Percentiles rank a stretch among this genome's conserved stretches.
phyloP scores from a whole-genome alignment of 2,329 filamentous ascomycete genomes.

The Alternaria ethzedia region DNA sequence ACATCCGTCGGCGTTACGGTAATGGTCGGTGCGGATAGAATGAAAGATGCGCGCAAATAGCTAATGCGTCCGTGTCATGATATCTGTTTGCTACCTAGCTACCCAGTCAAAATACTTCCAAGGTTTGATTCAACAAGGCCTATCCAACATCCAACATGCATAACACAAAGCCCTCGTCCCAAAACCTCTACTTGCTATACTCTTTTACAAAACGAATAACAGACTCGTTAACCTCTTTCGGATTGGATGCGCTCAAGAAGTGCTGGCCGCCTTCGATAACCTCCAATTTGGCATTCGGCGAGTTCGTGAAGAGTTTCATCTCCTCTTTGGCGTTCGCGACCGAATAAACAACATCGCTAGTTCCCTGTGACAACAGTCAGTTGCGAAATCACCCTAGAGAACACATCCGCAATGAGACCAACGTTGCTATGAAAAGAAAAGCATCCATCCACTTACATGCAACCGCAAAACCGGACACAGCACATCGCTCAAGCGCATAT shows the following conservation, averaged over 20 bases:
- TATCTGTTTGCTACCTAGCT: neutral
- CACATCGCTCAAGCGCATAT: slow-evolving; percentile 55
- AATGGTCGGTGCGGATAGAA: neutral
- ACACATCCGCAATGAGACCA: neutral
- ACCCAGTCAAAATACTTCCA: neutral
- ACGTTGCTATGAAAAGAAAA: neutral
- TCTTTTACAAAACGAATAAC: slow-evolving; percentile 42
- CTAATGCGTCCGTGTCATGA: neutral
- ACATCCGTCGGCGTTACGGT: neutral
- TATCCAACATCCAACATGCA: neutral
- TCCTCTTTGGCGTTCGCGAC: slow-evolving; percentile 55
- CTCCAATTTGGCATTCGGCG: slow-evolving; percentile 51
- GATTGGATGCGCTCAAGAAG: slow-evolving; percentile 57
- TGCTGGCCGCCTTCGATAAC: slow-evolving; percentile 57
- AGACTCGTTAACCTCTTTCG: slow-evolving; percentile 50
- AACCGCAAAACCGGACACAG: slow-evolving; percentile 60
- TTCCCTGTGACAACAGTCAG: slow-evolving; percentile 42
- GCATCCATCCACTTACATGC: slow-evolving; percentile 41
- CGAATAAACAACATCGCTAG: slow-evolving; percentile 51
- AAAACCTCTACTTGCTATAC: slow-evolving; percentile 9
- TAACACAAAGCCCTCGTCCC: neutral
- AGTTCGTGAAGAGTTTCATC: slow-evolving; percentile 56
- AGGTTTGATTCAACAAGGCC: neutral
- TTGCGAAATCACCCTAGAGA: neutral
- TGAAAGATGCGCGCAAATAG: neutral